Base-by-base conservation (phyloP, 805 yeast genomes). In the Ogataea populi-albae region DNA sequence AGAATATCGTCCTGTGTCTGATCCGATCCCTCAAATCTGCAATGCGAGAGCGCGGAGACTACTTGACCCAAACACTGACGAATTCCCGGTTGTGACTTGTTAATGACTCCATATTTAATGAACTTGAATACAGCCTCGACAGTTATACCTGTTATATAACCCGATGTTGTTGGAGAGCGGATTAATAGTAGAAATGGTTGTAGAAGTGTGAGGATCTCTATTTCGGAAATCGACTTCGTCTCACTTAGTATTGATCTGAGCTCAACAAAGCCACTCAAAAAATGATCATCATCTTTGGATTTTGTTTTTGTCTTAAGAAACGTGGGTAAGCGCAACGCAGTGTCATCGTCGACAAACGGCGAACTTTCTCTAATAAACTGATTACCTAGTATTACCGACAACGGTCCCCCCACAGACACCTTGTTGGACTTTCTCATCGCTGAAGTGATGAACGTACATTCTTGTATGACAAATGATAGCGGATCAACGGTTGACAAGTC, bases 21-120 rank as follows among this genome's bases (percentile, higher is more conserved):
- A 55, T 89, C 96, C 0, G 93, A 83, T 2, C 96, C 96, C 65
- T 93, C 97, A 57, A 93, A 93, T 30, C 96, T 76, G 62, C 98
- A 93, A 56, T 87, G 96, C 1, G 98, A 86, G 43, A 93, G 69
- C 0, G 97, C 75, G 21, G 76, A 75, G 7, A 81, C 74, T 31
- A 84, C 71, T 52, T 85, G 86, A 12, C 78, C 73, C 42, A 86
- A 61, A 1, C 83, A 73, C 30, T 65, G 69, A 21, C 66, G 71
- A 15, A 84, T 61, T 38, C 82, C 80, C 20, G 67, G 64, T 4
- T 87, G 77, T 2, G 62, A 51, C 7, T 54, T 55, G 14, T 75
- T 66, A n/a, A 93, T 69, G 21, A 93, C 75, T 11, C 72, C 76
- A 57, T 85, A 82, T 26, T 75, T 72, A 35, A 91, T 62, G 49